Evolutionary conservation across 1,139 yeast genomes (phyloP).

Genomic region (Candida smagusa): DNA sequence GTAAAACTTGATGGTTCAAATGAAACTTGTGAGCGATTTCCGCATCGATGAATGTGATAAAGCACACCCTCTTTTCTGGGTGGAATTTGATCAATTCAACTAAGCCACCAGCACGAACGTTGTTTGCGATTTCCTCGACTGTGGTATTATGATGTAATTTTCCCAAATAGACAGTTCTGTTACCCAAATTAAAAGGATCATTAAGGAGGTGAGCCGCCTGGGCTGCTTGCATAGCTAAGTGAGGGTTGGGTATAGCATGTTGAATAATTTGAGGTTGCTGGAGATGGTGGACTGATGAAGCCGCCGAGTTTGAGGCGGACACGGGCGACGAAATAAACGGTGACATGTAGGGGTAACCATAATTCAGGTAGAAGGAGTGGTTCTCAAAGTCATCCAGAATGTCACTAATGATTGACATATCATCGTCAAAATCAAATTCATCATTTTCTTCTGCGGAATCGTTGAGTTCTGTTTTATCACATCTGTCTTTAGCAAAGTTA

Average conservation of each 20-base stretch:
- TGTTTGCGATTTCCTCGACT: constrained; percentile 48
- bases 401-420: constrained; percentile 1
- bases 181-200: constrained; percentile 9
- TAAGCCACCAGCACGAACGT: constrained; percentile 48
- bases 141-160: constrained; percentile 44
- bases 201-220: constrained; percentile 8
- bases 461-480: constrained; percentile 24
- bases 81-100: constrained; percentile 39
- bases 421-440: constrained; percentile 1
- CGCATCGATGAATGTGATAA: constrained; percentile 45
- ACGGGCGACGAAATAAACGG: background rate
- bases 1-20: constrained; percentile 43
- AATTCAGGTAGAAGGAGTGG: background rate
- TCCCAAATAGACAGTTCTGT: constrained; percentile 44
- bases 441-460: background rate
- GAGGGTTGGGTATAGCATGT: constrained; percentile 4
- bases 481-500: constrained; percentile 34
- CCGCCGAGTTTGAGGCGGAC: background rate
- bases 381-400: constrained; percentile 4
- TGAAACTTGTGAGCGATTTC: constrained; percentile 40
- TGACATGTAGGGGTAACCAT: background rate
- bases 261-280: background rate
- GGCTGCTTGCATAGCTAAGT: constrained; percentile 4
- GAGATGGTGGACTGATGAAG: background rate
- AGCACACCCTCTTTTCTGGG: constrained; percentile 40